Evolutionary conservation across 495 filamentous ascomycete genomes (phyloP), one percentile per base, ranked within the genome.

Genomic region (Hyaloscypha finlandica): DNA sequence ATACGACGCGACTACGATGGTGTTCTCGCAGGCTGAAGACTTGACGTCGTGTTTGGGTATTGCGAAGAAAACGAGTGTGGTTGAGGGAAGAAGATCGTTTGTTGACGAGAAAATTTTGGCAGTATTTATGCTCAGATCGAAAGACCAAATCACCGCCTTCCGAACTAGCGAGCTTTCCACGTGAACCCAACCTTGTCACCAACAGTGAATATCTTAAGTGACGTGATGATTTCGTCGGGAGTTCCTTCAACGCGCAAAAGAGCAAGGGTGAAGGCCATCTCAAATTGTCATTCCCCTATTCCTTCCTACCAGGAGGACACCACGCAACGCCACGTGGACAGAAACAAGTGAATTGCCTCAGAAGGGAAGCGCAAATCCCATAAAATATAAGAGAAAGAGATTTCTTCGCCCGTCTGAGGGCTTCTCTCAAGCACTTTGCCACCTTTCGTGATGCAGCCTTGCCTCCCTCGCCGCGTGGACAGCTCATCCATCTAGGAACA

Each of bases 21-120:
- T 29, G 53, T 29, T 56, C n/a, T 56, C 29, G 53, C 29, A 56
- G 53, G 29, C 1, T 12, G 53, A 29, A 9, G 53, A 31, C 9
- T 25, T 56, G 20, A 56, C 19, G 53, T 25, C 29, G 53, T 29
- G 8, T 8, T 53, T 6, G 6, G 19, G 51, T 31, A 1, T 29
- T 31, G 53, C 29, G 53, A 56, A 56, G 25, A 56, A 56, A 37
- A 31, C 20, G 29, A 56, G 53, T 29, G 53, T 29, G 53, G n/a
- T 14, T 37, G 35, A 12, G 6, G 22, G 51, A 53, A 53, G 51
- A 53, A 25, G 22, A 16, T 53, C 19, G 20, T 8, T 8, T 56
- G 53, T 56, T 56, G 53, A 56, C 22, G 29, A 56, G 51, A 53
- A 53, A 16, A 56, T 8, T 8, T 29, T 29, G 19, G n/a, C 8